Percentiles rank a stretch among this genome's conserved stretches.
Conservation (phyloP, 768 basidiomycete genomes). For the Galerina marginata region DNA sequence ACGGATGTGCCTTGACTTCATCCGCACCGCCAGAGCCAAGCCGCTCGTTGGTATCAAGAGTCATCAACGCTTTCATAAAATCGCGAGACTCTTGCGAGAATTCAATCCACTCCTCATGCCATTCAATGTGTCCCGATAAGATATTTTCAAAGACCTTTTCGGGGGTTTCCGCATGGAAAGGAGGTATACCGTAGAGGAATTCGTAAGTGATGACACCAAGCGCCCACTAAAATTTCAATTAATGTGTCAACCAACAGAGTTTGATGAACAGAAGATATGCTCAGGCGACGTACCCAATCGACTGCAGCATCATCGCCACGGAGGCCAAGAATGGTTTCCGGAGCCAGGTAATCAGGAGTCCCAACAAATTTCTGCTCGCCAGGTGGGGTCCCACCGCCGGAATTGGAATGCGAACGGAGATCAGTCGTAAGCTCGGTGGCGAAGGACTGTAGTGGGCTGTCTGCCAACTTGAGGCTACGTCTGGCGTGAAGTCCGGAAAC, state of each 20-base stretch:
- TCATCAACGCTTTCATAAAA: constrained; percentile 88
- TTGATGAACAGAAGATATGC: constrained; percentile 8
- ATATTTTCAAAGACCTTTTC: constrained; percentile 99
- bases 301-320: constrained; percentile 94
- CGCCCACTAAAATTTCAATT: constrained; percentile 76
- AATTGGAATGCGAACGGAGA: constrained; percentile 76
- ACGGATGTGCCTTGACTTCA: constrained; percentile 92
- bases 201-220: constrained; percentile 98
- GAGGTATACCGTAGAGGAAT: constrained; percentile 95
- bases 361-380: constrained; percentile 95
- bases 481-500: constrained; percentile 58
- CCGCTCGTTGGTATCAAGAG: constrained; percentile 76
- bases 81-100: constrained; percentile 86
- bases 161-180: constrained; percentile 96
- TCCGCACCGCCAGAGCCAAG: constrained; percentile 88
- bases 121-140: constrained; percentile 90
- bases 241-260: constrained; percentile 1
- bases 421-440: constrained; percentile 86
- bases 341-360: constrained; percentile 96
- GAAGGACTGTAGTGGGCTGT: constrained; percentile 87
- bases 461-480: constrained; percentile 54
- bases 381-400: constrained; percentile 69
- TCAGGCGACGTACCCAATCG: constrained; percentile 79
- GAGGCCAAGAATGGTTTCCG: constrained; percentile 93
- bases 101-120: constrained; percentile 94